Evolutionary conservation across 1,284 basidiomycete species (phyloP).

Genomic region (Singerocomus inundabilis): DNA sequence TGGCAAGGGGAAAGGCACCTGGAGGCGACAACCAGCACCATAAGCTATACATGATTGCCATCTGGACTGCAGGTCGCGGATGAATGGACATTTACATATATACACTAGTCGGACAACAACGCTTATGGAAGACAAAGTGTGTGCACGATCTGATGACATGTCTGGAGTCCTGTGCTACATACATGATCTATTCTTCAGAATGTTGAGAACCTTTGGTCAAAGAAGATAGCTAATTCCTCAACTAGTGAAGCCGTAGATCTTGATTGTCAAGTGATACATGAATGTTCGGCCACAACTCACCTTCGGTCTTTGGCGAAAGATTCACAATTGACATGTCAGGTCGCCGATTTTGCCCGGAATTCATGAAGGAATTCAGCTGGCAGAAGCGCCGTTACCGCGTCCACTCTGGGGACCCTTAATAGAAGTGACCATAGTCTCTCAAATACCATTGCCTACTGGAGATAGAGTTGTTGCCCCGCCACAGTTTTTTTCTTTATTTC

Average conservation of each 20-base stretch:
- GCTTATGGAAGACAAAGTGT: not conserved
- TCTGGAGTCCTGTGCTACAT: not conserved
- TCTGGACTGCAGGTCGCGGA: too few species aligned
- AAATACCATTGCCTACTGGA: conserved; percentile 1
- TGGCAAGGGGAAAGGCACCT: too few species aligned
- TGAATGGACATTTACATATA: too few species aligned
- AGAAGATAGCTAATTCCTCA: too few species aligned
- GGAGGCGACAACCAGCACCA: too few species aligned
- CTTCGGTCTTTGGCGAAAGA: not conserved
- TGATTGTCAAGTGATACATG: not conserved
- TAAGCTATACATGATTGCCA: too few species aligned
- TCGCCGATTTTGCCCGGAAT: too few species aligned
- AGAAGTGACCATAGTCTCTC: conserved; percentile 7
- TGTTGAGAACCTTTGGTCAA: not conserved
- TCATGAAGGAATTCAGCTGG: not conserved
- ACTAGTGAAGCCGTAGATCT: not conserved
- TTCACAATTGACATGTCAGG: too few species aligned
- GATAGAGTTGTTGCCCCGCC: conserved; percentile 6
- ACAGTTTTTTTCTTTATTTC: conserved; percentile 4
- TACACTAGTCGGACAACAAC: too few species aligned
- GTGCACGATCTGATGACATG: too few species aligned
- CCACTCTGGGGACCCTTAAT: conserved; percentile 8
- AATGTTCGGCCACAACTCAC: not conserved
- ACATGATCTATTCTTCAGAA: not conserved
- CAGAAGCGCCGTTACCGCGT: conserved; percentile 9